Base-by-base conservation (phyloP, 139 green algal species). In the Micromonas pusilla region DNA sequence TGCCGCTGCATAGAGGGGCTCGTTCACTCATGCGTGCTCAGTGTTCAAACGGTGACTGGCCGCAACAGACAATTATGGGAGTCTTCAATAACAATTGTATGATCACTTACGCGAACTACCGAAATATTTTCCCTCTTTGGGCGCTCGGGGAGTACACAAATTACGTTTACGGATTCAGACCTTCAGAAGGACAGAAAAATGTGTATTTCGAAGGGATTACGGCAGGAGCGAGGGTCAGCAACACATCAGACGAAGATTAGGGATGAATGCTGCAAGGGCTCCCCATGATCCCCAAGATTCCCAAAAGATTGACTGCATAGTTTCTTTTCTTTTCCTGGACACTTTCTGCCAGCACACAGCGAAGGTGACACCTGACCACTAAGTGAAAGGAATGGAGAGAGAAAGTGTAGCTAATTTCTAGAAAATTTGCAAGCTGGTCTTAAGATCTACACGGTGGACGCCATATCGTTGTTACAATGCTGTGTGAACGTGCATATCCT, bases 71-170 rank as follows among this genome's bases (percentile, higher is more conserved):
- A 79, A 99, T 99, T 86, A 96, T 86, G 57, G 96, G 95, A 32
- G 96, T 99, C 2, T 99, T 99, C 91, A 99, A 99, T 87, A 87
- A 90, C 80, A 99, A 99, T 87, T 99, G 93, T 89, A 97, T 97
- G 92, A 99, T 99, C 86, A 95, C 90, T 0, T 99, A 98, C 73
- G 88, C 93, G 26, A 96, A 97, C 86, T 99, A 99, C 86, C 86
- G 92, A 37, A 98, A 97, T 83, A 96, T 98, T 83, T 99, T 99
- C 85, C 94, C 95, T 25, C 91, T 98, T 66, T 99, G 95, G 95
- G 95, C 95, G 0, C 86, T 99, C 31, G 93, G 92, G 0, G 70
- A 90, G 79, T 99, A 97, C 88, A 20, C 23, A 33, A 36, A 23
- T 13, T 52, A 65, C 23, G 70, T 76, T 63, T 3, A n/a, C 70